Conservation (phyloP, 257 asterid species). For the Penstemon newberryi region DNA sequence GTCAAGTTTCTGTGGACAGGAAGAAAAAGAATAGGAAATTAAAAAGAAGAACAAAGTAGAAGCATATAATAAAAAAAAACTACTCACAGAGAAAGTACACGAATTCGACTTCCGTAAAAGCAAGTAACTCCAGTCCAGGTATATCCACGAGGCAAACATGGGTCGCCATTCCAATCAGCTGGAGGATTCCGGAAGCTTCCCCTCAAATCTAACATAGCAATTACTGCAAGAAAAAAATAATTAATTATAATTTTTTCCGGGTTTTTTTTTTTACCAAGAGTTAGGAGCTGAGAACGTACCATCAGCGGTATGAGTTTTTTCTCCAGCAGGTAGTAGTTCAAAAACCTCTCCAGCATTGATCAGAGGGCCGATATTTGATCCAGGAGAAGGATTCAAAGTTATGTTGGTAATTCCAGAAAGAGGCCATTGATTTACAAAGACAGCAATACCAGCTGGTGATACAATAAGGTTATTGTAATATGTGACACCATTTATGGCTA, state of each 20-base stretch:
- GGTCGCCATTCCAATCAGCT: constrained; percentile 92
- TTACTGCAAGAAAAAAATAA: constrained; percentile 49
- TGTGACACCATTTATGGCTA: constrained; percentile 58
- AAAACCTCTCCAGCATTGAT: constrained; percentile 92
- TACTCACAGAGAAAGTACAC: constrained; percentile 76
- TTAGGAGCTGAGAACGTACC: constrained; percentile 47
- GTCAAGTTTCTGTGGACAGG: constrained; percentile 65
- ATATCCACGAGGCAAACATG: constrained; percentile 77
- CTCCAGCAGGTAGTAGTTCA: constrained; percentile 58
- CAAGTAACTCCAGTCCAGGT: constrained; percentile 94
- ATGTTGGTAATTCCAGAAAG: constrained; percentile 72
- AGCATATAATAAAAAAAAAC: constrained; percentile 14
- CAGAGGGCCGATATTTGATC: constrained; percentile 74
- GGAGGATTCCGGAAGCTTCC: constrained; percentile 71
- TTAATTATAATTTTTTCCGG: too few species aligned
- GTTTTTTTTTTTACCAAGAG: too few species aligned
- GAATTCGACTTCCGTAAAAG: constrained; percentile 61
- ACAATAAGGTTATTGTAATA: constrained; percentile 64
- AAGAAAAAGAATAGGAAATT: background rate
- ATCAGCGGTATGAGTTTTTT: constrained; percentile 79
- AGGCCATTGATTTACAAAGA: constrained; percentile 77
- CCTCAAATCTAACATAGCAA: constrained; percentile 62
- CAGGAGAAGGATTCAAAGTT: constrained; percentile 59
- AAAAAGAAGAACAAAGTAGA: background rate
- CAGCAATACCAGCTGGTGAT: constrained; percentile 61